These are phyloP conservation scores for Geranium brycei DNA, from an alignment of 345 rosid genomes.

Conservation along the genomic window DNA sequence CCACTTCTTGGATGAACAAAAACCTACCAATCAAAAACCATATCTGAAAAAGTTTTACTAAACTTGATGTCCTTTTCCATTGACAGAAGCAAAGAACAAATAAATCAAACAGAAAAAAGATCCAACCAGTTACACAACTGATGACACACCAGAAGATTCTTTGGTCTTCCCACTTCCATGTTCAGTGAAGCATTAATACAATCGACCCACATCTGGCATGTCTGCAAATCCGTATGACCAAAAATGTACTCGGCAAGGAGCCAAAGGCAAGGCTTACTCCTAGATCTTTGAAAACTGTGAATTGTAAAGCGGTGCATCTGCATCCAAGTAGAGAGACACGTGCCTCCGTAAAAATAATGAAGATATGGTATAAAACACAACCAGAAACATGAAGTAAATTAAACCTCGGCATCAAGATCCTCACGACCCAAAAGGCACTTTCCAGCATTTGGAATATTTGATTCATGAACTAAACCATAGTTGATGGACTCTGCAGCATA, in stretches of 20 bases:
- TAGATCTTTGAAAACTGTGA: slow-evolving; percentile 42
- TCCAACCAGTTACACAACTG: slow-evolving; percentile 8
- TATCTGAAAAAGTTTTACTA: background rate
- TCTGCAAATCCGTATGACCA: slow-evolving; percentile 53
- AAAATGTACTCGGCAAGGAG: slow-evolving; percentile 33
- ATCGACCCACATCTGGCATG: slow-evolving; percentile 63
- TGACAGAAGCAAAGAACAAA: slow-evolving; percentile 1
- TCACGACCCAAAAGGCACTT: slow-evolving; percentile 26
- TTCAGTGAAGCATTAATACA: slow-evolving; percentile 36
- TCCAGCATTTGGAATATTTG: slow-evolving; percentile 23
- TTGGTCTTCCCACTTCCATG: slow-evolving; percentile 52
- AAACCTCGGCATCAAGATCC: slow-evolving; percentile 39
- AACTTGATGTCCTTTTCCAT: background rate
- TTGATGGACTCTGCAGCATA: slow-evolving; percentile 55
- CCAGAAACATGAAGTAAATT: slow-evolving; percentile 7
- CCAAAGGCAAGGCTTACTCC: slow-evolving; percentile 58
- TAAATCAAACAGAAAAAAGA: background rate
- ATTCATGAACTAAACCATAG: slow-evolving; percentile 28
- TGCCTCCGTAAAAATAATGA: slow-evolving; percentile 4
- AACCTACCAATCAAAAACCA: slow-evolving; percentile 34
- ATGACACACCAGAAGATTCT: slow-evolving; percentile 54
- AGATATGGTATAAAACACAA: background rate
- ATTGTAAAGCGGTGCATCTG: slow-evolving; percentile 64
- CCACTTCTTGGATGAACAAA: slow-evolving; percentile 86
- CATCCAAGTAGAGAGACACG: slow-evolving; percentile 10